A percentile compares a stretch with the other conserved stretches of the same genome.
Evolutionary conservation across 2,329 filamentous ascomycete genomes (phyloP).

Genomic region (Aspergillus sp.): DNA sequence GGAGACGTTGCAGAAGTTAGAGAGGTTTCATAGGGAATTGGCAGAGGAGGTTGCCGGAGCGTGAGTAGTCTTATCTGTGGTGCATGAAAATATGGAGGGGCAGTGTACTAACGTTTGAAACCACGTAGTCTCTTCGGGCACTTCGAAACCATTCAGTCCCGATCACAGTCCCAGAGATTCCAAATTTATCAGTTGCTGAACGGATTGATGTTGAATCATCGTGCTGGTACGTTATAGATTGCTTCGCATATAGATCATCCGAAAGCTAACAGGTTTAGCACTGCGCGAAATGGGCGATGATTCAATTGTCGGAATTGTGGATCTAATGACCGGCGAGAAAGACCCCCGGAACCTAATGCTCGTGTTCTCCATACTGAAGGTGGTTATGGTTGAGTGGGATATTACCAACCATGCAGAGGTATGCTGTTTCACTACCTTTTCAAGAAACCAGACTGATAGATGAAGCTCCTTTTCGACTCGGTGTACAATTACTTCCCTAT

Average conservation of each 20-base stretch:
- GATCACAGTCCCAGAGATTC: conserved; percentile 57
- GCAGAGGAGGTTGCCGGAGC: conserved; percentile 47
- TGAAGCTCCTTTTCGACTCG: conserved; percentile 52
- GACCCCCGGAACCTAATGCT: conserved; percentile 64
- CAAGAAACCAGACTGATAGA: conserved; percentile 9
- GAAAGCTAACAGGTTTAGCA: conserved; percentile 27
- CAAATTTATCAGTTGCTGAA: conserved; percentile 56
- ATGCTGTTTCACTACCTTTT: conserved; percentile 4
- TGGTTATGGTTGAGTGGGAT: conserved; percentile 61
- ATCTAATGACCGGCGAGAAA: conserved; percentile 60
- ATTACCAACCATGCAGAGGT: conserved; percentile 53
- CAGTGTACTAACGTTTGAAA: not conserved
- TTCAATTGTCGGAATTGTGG: conserved; percentile 54
- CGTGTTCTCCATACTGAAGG: conserved; percentile 58
- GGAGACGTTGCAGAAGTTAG: conserved; percentile 50
- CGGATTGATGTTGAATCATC: conserved; percentile 53
- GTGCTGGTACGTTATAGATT: conserved; percentile 37
- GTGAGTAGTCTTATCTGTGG: conserved; percentile 27
- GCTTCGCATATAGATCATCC: not conserved
- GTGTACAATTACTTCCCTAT: conserved; percentile 68
- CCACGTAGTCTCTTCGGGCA: conserved; percentile 40
- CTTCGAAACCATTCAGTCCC: conserved; percentile 51
- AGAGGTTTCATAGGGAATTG: conserved; percentile 52
- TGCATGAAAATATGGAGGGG: not conserved
- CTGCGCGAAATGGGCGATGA: conserved; percentile 50